Evolutionary conservation across 1,284 basidiomycete species (phyloP).

Genomic region (Leccinum fallax): DNA sequence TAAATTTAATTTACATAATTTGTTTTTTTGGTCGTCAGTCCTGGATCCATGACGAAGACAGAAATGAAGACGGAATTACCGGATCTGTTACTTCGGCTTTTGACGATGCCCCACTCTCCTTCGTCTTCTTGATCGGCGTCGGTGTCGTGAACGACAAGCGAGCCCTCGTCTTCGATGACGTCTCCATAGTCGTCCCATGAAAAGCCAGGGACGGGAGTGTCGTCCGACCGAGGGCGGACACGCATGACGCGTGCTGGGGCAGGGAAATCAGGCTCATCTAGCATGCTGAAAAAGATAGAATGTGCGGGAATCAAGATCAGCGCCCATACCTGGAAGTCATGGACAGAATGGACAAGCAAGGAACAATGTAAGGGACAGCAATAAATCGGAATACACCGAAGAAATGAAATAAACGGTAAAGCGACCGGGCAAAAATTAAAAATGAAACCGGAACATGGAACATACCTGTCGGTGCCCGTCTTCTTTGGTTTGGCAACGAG

Average conservation of each 20-base stretch:
- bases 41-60: not conserved
- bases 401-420: constrained; percentile 1
- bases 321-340: not conserved
- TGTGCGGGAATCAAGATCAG: constrained; percentile 20
- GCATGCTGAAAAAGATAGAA: constrained; percentile 48
- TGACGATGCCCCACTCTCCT: constrained; percentile 72
- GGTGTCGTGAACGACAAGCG: constrained; percentile 43
- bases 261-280: constrained; percentile 59
- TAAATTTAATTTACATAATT: constrained; percentile 4
- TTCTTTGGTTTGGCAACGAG: constrained; percentile 58
- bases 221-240: constrained; percentile 53
- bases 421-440: not conserved
- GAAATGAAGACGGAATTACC: constrained; percentile 40
- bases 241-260: constrained; percentile 63
- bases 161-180: constrained; percentile 44
- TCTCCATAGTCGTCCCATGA: constrained; percentile 79
- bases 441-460: not conserved
- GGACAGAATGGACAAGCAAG: not conserved
- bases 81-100: constrained; percentile 46
- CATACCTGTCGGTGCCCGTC: constrained; percentile 64
- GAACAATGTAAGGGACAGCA: not conserved
- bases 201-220: constrained; percentile 63
- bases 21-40: not conserved
- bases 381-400: not conserved
- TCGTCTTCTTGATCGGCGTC: constrained; percentile 50